Evolutionary conservation across 2,329 filamentous ascomycete genomes (phyloP).

Genomic region (Ilyonectria mors-panacis): DNA sequence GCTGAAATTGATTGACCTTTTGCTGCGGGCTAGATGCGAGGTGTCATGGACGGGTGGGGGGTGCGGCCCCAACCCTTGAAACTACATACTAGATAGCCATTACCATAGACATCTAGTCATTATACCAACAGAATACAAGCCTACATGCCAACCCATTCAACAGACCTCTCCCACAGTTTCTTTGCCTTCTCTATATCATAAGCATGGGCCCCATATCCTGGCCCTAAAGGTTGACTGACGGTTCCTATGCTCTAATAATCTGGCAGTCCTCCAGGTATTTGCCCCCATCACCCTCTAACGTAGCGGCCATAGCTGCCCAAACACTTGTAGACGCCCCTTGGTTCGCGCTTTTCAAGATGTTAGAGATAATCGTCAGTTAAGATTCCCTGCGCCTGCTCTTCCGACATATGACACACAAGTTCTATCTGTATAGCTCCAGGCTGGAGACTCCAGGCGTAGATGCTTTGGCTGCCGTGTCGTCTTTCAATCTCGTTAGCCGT

Average conservation of each 20-base stretch:
- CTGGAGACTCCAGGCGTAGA: slow-evolving; percentile 50
- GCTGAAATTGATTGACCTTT: too few relatives aligned
- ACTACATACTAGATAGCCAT: too few relatives aligned
- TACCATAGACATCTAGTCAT: too few relatives aligned
- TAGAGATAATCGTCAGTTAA: not conserved
- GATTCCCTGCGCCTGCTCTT: not conserved
- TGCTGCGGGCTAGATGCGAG: too few relatives aligned
- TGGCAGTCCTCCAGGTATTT: slow-evolving; percentile 28
- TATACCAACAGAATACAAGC: too few relatives aligned
- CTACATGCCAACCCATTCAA: too few relatives aligned
- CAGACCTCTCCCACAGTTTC: too few relatives aligned
- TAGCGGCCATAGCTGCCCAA: slow-evolving; percentile 16
- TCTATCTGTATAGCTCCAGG: slow-evolving; percentile 52
- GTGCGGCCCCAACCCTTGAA: too few relatives aligned
- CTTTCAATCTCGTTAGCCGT: slow-evolving; percentile 49
- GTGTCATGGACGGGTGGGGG: too few relatives aligned
- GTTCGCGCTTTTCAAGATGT: slow-evolving; percentile 10
- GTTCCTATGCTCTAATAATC: not conserved
- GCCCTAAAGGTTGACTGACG: too few relatives aligned
- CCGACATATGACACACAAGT: not conserved
- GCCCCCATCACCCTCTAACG: slow-evolving; percentile 24
- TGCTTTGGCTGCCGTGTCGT: slow-evolving; percentile 40
- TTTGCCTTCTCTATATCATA: too few relatives aligned
- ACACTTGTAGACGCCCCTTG: slow-evolving; percentile 30
- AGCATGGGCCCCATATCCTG: too few relatives aligned